Percentiles rank a stretch among this genome's conserved stretches.
phyloP scores from a whole-genome alignment of 495 filamentous ascomycete species.

The Achaetomiella virescens region DNA sequence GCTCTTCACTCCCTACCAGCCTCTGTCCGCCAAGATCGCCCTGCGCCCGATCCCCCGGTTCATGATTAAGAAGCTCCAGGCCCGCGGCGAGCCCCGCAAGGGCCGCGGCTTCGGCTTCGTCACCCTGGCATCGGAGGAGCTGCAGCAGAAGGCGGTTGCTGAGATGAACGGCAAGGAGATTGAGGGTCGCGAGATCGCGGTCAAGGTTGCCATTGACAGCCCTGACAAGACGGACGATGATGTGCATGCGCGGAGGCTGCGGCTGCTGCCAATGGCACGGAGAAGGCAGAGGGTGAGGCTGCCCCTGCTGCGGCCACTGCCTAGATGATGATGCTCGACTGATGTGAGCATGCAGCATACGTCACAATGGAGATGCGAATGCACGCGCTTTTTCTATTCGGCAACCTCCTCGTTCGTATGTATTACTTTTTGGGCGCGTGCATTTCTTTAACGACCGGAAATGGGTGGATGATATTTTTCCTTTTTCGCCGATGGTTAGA shows the following conservation, averaged over 20 bases:
- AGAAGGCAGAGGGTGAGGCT: slow-evolving; percentile 37
- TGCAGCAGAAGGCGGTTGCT: slow-evolving; percentile 89
- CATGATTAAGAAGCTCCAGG: slow-evolving; percentile 99
- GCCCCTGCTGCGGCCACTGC: slow-evolving; percentile 16
- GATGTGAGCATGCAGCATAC: slow-evolving; percentile 22
- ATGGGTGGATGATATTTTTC: slow-evolving; percentile 30
- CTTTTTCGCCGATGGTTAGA: slow-evolving; percentile 25
- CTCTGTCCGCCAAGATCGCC: slow-evolving; percentile 92
- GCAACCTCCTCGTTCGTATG: slow-evolving; percentile 27
- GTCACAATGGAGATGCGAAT: slow-evolving; percentile 20
- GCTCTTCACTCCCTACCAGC: slow-evolving; percentile 83
- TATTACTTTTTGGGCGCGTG: slow-evolving; percentile 32
- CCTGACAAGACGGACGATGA: slow-evolving; percentile 96
- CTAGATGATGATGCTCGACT: slow-evolving; percentile 19
- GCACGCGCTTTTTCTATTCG: slow-evolving; percentile 26
- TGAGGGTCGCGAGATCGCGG: slow-evolving; percentile 96
- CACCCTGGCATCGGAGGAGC: slow-evolving; percentile 86
- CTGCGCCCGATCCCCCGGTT: slow-evolving; percentile 97
- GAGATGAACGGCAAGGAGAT: slow-evolving; percentile 99
- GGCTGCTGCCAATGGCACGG: slow-evolving; percentile 33
- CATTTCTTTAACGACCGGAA: slow-evolving; percentile 29
- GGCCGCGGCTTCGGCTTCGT: slow-evolving; percentile 98
- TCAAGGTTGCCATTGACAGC: slow-evolving; percentile 99
- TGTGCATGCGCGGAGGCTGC: slow-evolving; percentile 45
- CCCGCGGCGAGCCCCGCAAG: slow-evolving; percentile 96